phyloP scores from a whole-genome alignment of 176 grass and related monocot species.

The Carex cristatella region DNA sequence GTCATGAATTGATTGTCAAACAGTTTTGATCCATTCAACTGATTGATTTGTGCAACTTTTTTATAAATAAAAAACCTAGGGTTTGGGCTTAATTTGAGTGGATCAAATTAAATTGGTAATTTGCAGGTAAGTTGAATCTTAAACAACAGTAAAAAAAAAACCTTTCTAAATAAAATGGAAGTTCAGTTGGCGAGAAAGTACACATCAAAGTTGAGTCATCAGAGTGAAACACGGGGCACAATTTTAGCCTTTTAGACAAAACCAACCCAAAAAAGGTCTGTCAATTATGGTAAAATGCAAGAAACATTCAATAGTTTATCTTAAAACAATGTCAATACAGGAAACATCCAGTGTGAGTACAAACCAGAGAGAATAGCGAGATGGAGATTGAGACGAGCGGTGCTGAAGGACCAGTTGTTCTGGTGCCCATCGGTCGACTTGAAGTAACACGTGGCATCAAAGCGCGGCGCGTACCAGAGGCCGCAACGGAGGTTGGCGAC shows the following conservation, averaged over 20 bases:
- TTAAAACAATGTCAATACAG: background rate
- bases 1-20: background rate
- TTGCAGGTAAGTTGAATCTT: background rate
- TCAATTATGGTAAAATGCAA: background rate
- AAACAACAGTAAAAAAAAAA: background rate
- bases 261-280: background rate
- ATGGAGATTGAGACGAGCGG: slow-evolving; percentile 80
- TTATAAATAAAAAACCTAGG: background rate
- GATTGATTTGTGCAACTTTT: background rate
- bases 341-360: background rate
- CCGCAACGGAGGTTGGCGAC: slow-evolving; percentile 89
- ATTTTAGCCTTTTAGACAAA: background rate
- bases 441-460: slow-evolving; percentile 74
- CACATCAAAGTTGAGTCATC: background rate
- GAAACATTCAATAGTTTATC: background rate
- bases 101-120: background rate
- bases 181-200: background rate
- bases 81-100: background rate
- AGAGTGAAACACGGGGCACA: background rate
- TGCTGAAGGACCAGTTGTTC: slow-evolving; percentile 83
- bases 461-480: slow-evolving; percentile 66
- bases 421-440: slow-evolving; percentile 92
- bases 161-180: background rate
- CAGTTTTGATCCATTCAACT: background rate
- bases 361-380: slow-evolving; percentile 69